A percentile compares a stretch with the other conserved stretches of the same genome.
These are phyloP conservation scores for Alopecurus myosuroides DNA, from an alignment of 176 grass and related monocot genomes.

Conservation along the genomic window DNA sequence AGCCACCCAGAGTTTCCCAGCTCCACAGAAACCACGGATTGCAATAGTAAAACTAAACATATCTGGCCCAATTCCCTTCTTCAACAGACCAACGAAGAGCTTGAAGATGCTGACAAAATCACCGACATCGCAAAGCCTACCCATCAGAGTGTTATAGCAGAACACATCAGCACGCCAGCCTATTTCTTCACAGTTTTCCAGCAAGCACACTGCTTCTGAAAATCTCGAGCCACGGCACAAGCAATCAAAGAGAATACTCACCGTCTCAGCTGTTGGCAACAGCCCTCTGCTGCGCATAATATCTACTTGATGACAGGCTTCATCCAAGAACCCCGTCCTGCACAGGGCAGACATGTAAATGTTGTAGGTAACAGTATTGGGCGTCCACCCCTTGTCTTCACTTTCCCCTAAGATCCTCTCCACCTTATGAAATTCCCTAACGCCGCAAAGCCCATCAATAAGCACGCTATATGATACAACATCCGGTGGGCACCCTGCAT, in stretches of 20 bases:
- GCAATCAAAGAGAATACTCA: slow-evolving; percentile 67
- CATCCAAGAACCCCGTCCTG: slow-evolving; percentile 37
- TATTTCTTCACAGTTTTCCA: slow-evolving; percentile 47
- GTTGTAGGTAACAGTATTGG: slow-evolving; percentile 65
- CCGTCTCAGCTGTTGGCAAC: slow-evolving; percentile 31
- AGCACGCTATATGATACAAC: slow-evolving; percentile 63
- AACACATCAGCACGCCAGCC: slow-evolving; percentile 53
- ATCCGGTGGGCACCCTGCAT: slow-evolving; percentile 38
- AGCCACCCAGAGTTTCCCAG: slow-evolving; percentile 48
- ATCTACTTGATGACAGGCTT: slow-evolving; percentile 51
- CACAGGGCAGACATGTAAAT: slow-evolving; percentile 75
- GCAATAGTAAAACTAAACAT: slow-evolving; percentile 76
- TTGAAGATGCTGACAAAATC: slow-evolving; percentile 54
- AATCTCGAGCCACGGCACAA: slow-evolving; percentile 45
- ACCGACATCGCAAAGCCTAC: slow-evolving; percentile 53
- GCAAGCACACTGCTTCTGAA: slow-evolving; percentile 47
- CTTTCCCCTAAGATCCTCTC: slow-evolving; percentile 50
- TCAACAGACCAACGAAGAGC: slow-evolving; percentile 52
- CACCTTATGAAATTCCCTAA: slow-evolving; percentile 44
- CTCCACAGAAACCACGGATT: slow-evolving; percentile 49
- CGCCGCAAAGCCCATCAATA: slow-evolving; percentile 53
- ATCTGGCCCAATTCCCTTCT: slow-evolving; percentile 71
- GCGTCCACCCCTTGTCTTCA: slow-evolving; percentile 46
- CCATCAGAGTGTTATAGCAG: slow-evolving; percentile 76
- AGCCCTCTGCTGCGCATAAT: slow-evolving; percentile 44